Evolutionary conservation across 371 early-diverging fungal species (phyloP), one percentile per base, ranked within the genome.

Genomic region (Mortierella sp.): DNA sequence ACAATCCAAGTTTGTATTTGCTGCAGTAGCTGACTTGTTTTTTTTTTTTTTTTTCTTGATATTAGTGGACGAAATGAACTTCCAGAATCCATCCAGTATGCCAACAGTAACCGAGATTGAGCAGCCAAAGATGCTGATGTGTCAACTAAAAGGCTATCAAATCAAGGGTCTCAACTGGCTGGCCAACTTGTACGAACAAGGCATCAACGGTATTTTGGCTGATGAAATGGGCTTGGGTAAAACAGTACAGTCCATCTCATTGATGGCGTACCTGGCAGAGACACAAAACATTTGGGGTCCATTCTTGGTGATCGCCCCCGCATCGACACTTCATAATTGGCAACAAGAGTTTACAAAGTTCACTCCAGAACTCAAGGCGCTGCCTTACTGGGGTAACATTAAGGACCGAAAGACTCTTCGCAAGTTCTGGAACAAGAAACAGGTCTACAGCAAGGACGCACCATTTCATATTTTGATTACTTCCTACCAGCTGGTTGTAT

Each of bases 111-210:
- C 88, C 13, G 93, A 94, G 68, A 89, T 94, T 54, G 82, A 89
- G 43, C 97, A 97, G 82, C 98, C 98, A 17, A 87, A 85, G 32
- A 94, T 97, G 90, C 86, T 98, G 35, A 94, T 93, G 86, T 94
- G 95, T 72, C 89, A 91, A 70, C 88, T 99, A 15, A 97, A 96
- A 79, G 90, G 92, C 47, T 97, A 99, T 83, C 99, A 99, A 84
- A 84, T 99, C 57, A 96, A 98, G 85, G 99, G 99, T 26, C 88
- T 99, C 29, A 97, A 97, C 82, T 99, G 99, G 99, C 90, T 99
- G 19, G 94, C 95, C 29, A 96, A 95, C 81, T 83, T 98, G 79
- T 97, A 97, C 76, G 96, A 98, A 66, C 96, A 96, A 77, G 98
- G 97, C 61, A 98, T 99, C 83, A 98, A 98, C 84, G 97, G 99